phyloP scores from a whole-genome alignment of 2,329 filamentous ascomycete genomes.

The Leptodontidium sp. region DNA sequence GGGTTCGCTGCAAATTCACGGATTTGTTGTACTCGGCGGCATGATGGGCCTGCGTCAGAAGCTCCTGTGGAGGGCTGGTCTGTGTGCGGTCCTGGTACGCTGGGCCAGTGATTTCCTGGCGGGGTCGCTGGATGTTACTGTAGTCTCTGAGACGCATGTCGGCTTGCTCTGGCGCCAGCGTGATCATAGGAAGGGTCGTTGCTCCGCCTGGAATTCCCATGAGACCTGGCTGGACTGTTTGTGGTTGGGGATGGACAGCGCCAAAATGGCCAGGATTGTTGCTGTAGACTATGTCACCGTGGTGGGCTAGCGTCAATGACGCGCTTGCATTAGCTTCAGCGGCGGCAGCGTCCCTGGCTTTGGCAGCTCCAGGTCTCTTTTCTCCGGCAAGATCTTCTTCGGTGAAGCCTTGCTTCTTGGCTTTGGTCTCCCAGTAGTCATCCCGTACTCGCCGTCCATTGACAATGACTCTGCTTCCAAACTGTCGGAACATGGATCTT shows the following conservation, averaged over 20 bases:
- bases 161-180: slow-evolving; percentile 79
- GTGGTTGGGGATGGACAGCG: slow-evolving; percentile 68
- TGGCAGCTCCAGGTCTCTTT: slow-evolving; percentile 91
- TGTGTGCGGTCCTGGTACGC: slow-evolving; percentile 89
- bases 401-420: slow-evolving; percentile 96
- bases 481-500: slow-evolving; percentile 98
- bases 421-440: slow-evolving; percentile 99
- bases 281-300: slow-evolving; percentile 89
- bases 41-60: slow-evolving; percentile 86
- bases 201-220: slow-evolving; percentile 70
- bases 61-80: slow-evolving; percentile 77
- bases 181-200: slow-evolving; percentile 84
- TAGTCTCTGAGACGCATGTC: slow-evolving; percentile 83
- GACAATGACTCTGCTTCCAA: slow-evolving; percentile 91
- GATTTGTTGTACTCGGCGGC: slow-evolving; percentile 91
- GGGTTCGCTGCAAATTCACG: slow-evolving; percentile 80
- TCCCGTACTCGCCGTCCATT: slow-evolving; percentile 91
- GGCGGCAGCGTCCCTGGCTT: slow-evolving; percentile 82
- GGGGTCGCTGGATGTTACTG: slow-evolving; percentile 81
- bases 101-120: slow-evolving; percentile 88
- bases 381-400: slow-evolving; percentile 96
- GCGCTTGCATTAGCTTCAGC: slow-evolving; percentile 67
- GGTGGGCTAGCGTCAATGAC: slow-evolving; percentile 67
- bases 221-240: slow-evolving; percentile 76
- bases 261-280: slow-evolving; percentile 73